Conservation (phyloP, 2,329 filamentous ascomycete genomes). For the Chrysoporthe austroafricana region DNA sequence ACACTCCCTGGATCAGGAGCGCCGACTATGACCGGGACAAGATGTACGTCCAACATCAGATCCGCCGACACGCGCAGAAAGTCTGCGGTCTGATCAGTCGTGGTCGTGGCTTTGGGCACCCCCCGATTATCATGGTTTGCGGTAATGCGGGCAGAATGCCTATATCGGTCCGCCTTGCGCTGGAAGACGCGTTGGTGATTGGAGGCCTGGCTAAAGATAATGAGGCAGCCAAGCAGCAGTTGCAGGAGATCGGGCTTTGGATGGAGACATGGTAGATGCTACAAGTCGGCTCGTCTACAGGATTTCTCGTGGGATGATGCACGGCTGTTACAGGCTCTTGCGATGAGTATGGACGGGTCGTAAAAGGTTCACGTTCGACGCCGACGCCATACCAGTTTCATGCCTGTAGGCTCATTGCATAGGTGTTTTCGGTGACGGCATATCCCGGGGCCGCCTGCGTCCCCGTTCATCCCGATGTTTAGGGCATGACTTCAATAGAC, state of each 20-base stretch:
- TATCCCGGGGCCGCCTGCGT: background rate
- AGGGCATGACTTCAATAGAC: background rate
- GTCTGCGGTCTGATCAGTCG: slow-evolving; percentile 43
- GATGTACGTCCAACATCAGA: slow-evolving; percentile 60
- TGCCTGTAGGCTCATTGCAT: background rate
- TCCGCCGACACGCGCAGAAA: slow-evolving; percentile 47
- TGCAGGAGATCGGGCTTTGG: slow-evolving; percentile 51
- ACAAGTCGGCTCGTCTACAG: background rate
- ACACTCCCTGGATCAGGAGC: slow-evolving; percentile 26
- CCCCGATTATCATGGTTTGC: slow-evolving; percentile 57
- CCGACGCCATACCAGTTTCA: background rate
- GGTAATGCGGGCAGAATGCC: slow-evolving; percentile 64
- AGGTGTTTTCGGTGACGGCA: background rate
- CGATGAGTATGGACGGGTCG: background rate
- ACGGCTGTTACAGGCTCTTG: background rate
- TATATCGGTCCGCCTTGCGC: slow-evolving; percentile 54
- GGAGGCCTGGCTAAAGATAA: slow-evolving; percentile 39
- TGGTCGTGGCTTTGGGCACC: slow-evolving; percentile 25
- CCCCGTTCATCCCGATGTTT: background rate
- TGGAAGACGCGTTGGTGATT: slow-evolving; percentile 53
- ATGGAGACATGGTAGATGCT: slow-evolving; percentile 61
- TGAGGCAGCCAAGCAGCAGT: slow-evolving; percentile 44
- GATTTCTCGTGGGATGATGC: background rate
- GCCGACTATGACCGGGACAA: slow-evolving; percentile 42
- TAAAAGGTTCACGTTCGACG: background rate